Conservation (phyloP, 345 rosid genomes). For the Cardamine resedifolia region DNA sequence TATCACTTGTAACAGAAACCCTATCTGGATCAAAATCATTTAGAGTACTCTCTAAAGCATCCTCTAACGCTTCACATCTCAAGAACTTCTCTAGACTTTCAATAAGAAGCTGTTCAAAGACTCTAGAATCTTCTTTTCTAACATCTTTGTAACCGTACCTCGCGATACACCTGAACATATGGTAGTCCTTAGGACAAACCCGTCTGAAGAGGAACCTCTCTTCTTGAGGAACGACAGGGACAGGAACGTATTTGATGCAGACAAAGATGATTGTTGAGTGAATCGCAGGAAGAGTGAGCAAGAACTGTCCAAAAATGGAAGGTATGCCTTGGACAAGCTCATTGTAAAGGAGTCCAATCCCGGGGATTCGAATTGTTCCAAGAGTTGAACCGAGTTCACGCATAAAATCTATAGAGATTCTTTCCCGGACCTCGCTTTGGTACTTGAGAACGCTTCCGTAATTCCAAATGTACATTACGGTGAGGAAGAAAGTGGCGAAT, state of each 20-base stretch:
- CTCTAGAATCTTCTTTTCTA: slow-evolving; percentile 75
- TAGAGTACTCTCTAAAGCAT: slow-evolving; percentile 66
- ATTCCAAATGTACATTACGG: slow-evolving; percentile 90
- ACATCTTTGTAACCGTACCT: slow-evolving; percentile 93
- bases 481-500: slow-evolving; percentile 71
- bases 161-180: slow-evolving; percentile 83
- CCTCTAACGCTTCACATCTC: slow-evolving; percentile 71
- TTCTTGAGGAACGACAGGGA: slow-evolving; percentile 87
- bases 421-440: slow-evolving; percentile 86
- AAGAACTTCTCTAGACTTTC: slow-evolving; percentile 83
- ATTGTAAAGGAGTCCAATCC: slow-evolving; percentile 80
- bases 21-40: slow-evolving; percentile 48
- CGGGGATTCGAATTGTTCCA: slow-evolving; percentile 82
- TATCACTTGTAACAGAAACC: slow-evolving; percentile 41
- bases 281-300: slow-evolving; percentile 82
- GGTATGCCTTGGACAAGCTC: slow-evolving; percentile 95
- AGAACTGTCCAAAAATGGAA: slow-evolving; percentile 81
- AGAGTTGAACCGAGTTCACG: slow-evolving; percentile 82
- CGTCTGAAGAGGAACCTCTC: slow-evolving; percentile 89
- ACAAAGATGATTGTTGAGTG: slow-evolving; percentile 87
- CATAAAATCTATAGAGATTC: slow-evolving; percentile 84
- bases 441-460: slow-evolving; percentile 94
- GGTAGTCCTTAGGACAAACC: slow-evolving; percentile 92
- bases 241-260: slow-evolving; percentile 92
- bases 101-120: slow-evolving; percentile 79